Conservation (phyloP, 129 eudicot species). For the Apium graveolens region DNA sequence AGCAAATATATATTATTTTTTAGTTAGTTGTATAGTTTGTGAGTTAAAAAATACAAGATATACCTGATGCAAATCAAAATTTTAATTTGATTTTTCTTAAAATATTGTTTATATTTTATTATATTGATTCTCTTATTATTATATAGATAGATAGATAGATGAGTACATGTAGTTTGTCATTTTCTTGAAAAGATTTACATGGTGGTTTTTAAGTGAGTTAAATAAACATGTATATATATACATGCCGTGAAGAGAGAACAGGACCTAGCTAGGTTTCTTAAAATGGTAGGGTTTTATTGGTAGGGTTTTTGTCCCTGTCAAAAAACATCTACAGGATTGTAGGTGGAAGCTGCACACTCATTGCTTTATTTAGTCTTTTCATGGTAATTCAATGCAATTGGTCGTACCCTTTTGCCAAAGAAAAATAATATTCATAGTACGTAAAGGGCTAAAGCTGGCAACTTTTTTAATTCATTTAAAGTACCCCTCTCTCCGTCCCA, state of each 20-base stretch:
- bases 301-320: conserved; percentile 17
- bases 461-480: conserved; percentile 36
- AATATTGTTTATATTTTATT: no score
- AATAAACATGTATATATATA: no score
- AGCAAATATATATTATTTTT: no score
- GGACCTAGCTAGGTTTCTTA: not conserved
- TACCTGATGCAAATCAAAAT: no score
- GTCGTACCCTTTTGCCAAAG: conserved; percentile 23
- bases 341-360: conserved; percentile 30
- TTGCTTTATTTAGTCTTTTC: conserved; percentile 44
- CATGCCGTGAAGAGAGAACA: not conserved
- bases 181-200: no score
- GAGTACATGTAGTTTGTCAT: no score
- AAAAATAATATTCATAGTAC: conserved; percentile 47
- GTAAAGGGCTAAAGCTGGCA: conserved; percentile 46
- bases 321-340: conserved; percentile 20
- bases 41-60: no score
- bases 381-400: conserved; percentile 45
- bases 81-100: no score
- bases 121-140: no score
- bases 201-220: not conserved
- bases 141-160: no score
- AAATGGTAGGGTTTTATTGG: conserved; percentile 16
- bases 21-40: no score
- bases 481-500: no score